A percentile compares a stretch with the other conserved stretches of the same genome.
Conservation (phyloP, 345 rosid species). For the Melaleuca alternifolia region DNA sequence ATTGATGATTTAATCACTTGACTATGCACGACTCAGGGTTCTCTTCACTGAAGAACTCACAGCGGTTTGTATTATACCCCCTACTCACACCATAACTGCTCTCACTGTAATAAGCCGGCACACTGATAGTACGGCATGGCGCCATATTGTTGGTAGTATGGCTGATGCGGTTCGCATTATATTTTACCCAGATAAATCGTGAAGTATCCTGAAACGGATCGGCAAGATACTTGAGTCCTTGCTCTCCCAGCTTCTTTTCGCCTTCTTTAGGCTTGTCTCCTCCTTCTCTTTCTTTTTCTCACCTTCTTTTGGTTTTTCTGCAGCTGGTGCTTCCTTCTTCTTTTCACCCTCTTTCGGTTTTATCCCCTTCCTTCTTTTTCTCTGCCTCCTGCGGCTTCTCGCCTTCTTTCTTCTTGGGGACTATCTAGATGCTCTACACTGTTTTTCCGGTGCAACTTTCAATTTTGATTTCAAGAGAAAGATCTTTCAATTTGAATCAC, state of each 20-base stretch:
- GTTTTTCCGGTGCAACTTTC: not conserved
- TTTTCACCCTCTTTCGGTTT: not conserved
- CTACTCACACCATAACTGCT: not conserved
- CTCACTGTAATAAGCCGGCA: slow-evolving; percentile 18
- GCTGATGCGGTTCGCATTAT: not conserved
- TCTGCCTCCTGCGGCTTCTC: slow-evolving; percentile 1
- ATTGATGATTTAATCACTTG: slow-evolving; percentile 7
- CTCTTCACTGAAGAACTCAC: slow-evolving; percentile 10
- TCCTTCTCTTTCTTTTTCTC: not conserved
- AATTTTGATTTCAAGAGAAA: too few species aligned
- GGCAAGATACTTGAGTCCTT: not conserved
- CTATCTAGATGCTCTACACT: slow-evolving; percentile 12
- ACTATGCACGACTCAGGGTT: slow-evolving; percentile 12
- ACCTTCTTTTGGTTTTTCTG: not conserved
- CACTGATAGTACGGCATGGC: slow-evolving; percentile 3
- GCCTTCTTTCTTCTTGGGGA: not conserved
- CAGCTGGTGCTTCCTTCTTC: not conserved
- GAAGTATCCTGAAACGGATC: slow-evolving; percentile 1
- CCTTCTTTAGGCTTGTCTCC: not conserved
- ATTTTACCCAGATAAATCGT: not conserved
- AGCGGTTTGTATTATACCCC: not conserved
- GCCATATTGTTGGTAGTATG: not conserved
- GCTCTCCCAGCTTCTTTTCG: not conserved
- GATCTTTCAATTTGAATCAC: too few species aligned
- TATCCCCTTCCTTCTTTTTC: not conserved